phyloP scores from a whole-genome alignment of 805 yeast genomes.

The Wickerhamomyces alni region DNA sequence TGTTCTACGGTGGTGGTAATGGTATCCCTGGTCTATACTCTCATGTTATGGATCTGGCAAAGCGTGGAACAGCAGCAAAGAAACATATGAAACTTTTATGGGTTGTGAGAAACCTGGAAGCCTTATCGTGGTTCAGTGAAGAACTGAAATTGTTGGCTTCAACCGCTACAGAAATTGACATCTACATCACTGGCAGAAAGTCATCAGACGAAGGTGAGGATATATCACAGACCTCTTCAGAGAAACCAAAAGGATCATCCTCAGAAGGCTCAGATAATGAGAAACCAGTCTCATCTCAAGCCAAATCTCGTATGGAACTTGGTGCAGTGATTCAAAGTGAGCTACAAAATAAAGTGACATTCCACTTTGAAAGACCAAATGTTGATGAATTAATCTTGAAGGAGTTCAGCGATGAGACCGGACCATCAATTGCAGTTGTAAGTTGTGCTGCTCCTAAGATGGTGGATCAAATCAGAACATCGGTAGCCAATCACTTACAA shows the following conservation, averaged over 20 bases:
- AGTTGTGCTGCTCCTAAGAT: conserved; percentile 55
- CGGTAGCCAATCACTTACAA: conserved; percentile 36
- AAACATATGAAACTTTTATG: conserved; percentile 45
- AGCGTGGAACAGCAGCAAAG: conserved; percentile 15
- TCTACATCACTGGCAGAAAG: conserved; percentile 28
- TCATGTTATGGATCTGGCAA: conserved; percentile 27
- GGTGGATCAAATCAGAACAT: conserved; percentile 46
- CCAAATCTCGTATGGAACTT: too few relatives aligned
- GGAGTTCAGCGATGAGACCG: conserved; percentile 29
- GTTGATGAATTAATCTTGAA: conserved; percentile 30
- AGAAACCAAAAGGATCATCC: neutral
- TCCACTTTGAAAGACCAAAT: conserved; percentile 39
- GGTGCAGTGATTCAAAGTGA: neutral
- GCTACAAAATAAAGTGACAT: conserved; percentile 20
- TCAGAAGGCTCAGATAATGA: neutral
- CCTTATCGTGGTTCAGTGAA: conserved; percentile 40
- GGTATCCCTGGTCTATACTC: conserved; percentile 45
- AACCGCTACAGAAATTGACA: conserved; percentile 23
- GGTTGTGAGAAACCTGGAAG: conserved; percentile 50
- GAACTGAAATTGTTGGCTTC: conserved; percentile 30
- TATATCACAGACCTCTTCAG: conserved; percentile 3
- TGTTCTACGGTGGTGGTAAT: conserved; percentile 42
- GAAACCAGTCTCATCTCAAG: too few relatives aligned
- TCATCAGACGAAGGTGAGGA: conserved; percentile 15
- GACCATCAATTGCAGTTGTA: conserved; percentile 41